Base-by-base conservation (phyloP, 352 stramenopile species). In the Globisporangium splendens region DNA sequence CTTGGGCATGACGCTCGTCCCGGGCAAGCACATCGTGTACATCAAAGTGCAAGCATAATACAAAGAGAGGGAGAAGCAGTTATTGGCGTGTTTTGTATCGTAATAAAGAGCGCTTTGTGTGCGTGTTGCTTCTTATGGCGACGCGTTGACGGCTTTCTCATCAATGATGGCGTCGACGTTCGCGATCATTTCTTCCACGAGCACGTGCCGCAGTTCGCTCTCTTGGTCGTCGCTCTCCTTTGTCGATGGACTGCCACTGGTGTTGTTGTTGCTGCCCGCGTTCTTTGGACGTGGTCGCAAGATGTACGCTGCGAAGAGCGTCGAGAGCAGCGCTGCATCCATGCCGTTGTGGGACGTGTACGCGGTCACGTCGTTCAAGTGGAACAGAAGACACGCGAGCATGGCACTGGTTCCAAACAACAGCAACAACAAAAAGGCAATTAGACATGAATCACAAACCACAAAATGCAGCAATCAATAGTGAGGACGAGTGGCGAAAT, bases 291-390 rank as follows among this genome's bases (percentile, higher is more conserved):
- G 63, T 12, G 75, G 72, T 0, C 76, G 75, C n/a, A 93, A 56
- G 31, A 93, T 71, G 46, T 69, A 86, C 14, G 80, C 62, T 28
- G 65, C 20, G 51, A 93, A 93, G 31, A 77, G 66, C 18, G 57
- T 46, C 2, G 83, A 69, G 13, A 93, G 77, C 43, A 63, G 48
- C 5, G 70, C 61, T 14, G 83, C 79, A 61, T 87, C 70, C 77
- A 93, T 88, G 35, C 56, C 61, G 68, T 93, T 93, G 62, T 88
- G 78, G 24, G 75, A 75, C n/a, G 75, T 68, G 62, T 93, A 93
- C 38, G 75, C 78, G 49, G 82, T 86, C 43, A 93, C 79, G 59
- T 93, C 83, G 65, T 93, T 93, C 51, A 91, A 54, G 53, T 93
- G 83, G 63, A 87, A 89, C 22, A 93, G 75, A 56, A 93, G 55